Base-by-base conservation (phyloP, 805 yeast genomes). In the Pichia insulana region DNA sequence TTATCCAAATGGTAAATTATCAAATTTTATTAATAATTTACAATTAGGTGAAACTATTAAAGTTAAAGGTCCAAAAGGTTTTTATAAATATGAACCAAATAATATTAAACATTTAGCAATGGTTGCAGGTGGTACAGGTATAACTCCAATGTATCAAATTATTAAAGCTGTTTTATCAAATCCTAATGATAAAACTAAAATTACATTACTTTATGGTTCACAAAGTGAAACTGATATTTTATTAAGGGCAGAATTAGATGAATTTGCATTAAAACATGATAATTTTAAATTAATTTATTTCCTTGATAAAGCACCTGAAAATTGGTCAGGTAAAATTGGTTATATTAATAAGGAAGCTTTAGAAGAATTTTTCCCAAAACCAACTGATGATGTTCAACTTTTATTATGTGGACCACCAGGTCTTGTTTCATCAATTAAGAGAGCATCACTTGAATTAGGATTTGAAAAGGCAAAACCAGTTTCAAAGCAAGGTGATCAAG, bases 71-170 rank as follows among this genome's bases (percentile, higher is more conserved):
- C 97, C 97, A 54, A 85, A 84, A 65, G 97, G 97, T 7, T 77
- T 77, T 56, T 87, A 84, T 70, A 73, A 78, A 48, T 89, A 89
- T 67, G 69, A 76, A 41, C 87, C 94, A 52, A 85, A 84, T 65
- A 78, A 82, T 79, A 79, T 75, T 44, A 67, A 71, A 45, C 71
- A 74, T 46, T 71, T 89, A 46, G 87, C 83, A 42, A 89, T 89
- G 97, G 79, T 90, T 51, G 95, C 96, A 34, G 97, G 97, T 52
- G 97, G 97, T 57, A 86, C 97, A 31, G 97, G 97, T 61, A 83
- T 88, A 56, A 83, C 96, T 7, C 96, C 96, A 60, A 88, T 88
- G 96, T 86, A 78, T 64, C 96, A 88, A 69, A 80, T 88, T 52
- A 78, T 89, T 52, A 83, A 84, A 53, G 84, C 94, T 12, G 80